phyloP scores from a whole-genome alignment of 257 asterid genomes.

The Gentiana macrophylla region DNA sequence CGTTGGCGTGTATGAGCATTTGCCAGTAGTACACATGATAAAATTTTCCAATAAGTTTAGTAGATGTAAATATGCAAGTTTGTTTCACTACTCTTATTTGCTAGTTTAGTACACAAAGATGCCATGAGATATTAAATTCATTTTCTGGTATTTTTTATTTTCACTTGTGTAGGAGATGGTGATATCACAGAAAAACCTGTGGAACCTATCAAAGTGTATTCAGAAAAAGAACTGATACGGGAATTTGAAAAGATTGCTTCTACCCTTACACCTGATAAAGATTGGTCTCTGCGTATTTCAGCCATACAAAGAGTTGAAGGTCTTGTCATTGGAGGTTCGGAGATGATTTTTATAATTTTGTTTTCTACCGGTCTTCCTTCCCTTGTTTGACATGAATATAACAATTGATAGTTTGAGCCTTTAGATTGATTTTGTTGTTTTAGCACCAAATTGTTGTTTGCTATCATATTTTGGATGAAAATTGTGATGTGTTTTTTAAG shows the following conservation, averaged over 20 bases:
- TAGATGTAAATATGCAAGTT: too few relatives aligned
- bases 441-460: too few relatives aligned
- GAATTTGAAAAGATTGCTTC: slow-evolving; percentile 93
- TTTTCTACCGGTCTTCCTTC: slow-evolving; percentile 6
- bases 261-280: slow-evolving; percentile 92
- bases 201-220: slow-evolving; percentile 84
- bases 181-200: slow-evolving; percentile 86
- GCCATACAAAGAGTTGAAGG: slow-evolving; percentile 97
- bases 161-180: slow-evolving; percentile 57
- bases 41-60: too few relatives aligned
- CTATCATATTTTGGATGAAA: too few relatives aligned
- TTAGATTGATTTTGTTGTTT: too few relatives aligned
- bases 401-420: too few relatives aligned
- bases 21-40: too few relatives aligned
- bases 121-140: too few relatives aligned
- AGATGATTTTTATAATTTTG: slow-evolving; percentile 6
- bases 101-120: too few relatives aligned
- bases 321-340: slow-evolving; percentile 90
- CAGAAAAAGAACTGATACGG: slow-evolving; percentile 90
- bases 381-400: neutral
- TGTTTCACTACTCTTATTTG: too few relatives aligned
- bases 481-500: too few relatives aligned
- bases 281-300: slow-evolving; percentile 91
- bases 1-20: too few relatives aligned
- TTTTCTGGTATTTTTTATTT: slow-evolving; percentile 6